A percentile compares a stretch with the other conserved stretches of the same genome.
Conservation (phyloP, 1,284 basidiomycete species). For the Microbotryum lychnidis-dioicae region DNA sequence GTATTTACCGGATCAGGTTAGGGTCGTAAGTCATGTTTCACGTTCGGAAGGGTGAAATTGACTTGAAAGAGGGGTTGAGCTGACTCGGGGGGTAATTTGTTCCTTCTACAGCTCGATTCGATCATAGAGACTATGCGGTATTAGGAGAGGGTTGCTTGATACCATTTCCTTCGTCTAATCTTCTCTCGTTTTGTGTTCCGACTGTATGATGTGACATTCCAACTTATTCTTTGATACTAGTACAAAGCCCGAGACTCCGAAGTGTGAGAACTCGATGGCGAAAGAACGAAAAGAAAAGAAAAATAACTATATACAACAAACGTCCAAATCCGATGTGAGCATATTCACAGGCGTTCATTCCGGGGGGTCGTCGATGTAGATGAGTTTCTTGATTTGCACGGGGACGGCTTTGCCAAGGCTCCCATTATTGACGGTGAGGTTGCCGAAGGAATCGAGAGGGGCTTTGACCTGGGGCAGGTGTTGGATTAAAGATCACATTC, state of each 20-base stretch:
- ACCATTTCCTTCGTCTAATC: neutral
- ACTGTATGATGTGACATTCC: neutral
- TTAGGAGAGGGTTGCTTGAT: conserved; percentile 37
- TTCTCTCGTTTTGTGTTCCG: too few relatives aligned
- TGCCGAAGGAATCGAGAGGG: conserved; percentile 30
- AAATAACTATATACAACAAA: neutral
- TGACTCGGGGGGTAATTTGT: too few relatives aligned
- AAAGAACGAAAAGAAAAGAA: neutral
- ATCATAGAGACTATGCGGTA: conserved; percentile 73
- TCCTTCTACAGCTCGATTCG: conserved; percentile 52
- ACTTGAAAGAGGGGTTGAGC: too few relatives aligned
- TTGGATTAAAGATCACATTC: too few relatives aligned
- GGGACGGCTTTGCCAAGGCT: conserved; percentile 17
- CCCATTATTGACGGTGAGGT: conserved; percentile 16
- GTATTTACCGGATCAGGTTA: conserved; percentile 73
- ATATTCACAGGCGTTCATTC: neutral
- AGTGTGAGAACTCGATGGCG: neutral
- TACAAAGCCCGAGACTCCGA: neutral
- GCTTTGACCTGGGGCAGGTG: neutral
- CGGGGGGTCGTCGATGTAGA: conserved; percentile 32
- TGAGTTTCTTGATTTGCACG: conserved; percentile 26
- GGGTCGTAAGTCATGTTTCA: conserved; percentile 44
- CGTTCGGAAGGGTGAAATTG: neutral
- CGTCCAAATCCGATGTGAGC: neutral
- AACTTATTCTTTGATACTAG: neutral